Evolutionary conservation across 1,139 yeast genomes (phyloP).

Genomic region (Zygoascus sp.): DNA sequence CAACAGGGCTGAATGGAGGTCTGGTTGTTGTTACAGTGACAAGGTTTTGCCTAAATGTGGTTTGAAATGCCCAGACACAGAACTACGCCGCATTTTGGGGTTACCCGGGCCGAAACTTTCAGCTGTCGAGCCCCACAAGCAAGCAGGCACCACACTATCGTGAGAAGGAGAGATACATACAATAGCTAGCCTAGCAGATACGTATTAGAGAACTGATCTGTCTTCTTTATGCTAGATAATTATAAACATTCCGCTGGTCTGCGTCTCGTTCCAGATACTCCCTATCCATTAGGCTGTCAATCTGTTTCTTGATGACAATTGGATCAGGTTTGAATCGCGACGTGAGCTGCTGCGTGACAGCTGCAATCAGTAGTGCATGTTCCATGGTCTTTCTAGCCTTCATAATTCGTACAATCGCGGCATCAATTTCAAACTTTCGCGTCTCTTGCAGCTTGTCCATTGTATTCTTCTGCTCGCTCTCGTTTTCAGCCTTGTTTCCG

Average conservation of each 20-base stretch:
- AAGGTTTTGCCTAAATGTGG: slow-evolving; percentile 5
- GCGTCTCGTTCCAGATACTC: slow-evolving; percentile 78
- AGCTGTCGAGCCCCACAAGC: neutral
- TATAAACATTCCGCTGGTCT: slow-evolving; percentile 56
- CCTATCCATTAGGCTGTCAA: slow-evolving; percentile 76
- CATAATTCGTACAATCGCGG: slow-evolving; percentile 86
- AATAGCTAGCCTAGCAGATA: too few species aligned
- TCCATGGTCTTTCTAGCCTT: slow-evolving; percentile 55
- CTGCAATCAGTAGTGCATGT: slow-evolving; percentile 64
- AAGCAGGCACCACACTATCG: too few species aligned
- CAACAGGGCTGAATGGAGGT: slow-evolving; percentile 12
- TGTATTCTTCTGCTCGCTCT: slow-evolving; percentile 41
- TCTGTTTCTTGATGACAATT: slow-evolving; percentile 62
- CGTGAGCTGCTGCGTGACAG: slow-evolving; percentile 57
- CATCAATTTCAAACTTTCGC: slow-evolving; percentile 65
- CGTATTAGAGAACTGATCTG: neutral
- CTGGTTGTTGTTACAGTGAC: slow-evolving; percentile 10
- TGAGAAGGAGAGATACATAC: too few species aligned
- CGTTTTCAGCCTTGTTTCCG: slow-evolving; percentile 38
- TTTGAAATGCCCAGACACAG: slow-evolving; percentile 7
- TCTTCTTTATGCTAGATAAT: slow-evolving; percentile 56
- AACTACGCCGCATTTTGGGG: neutral
- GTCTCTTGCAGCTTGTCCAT: slow-evolving; percentile 42
- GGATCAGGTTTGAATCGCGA: slow-evolving; percentile 69
- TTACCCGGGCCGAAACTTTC: slow-evolving; percentile 11